Evolutionary conservation across 371 early-diverging fungal species (phyloP).

Genomic region (Massospora cicadina): DNA sequence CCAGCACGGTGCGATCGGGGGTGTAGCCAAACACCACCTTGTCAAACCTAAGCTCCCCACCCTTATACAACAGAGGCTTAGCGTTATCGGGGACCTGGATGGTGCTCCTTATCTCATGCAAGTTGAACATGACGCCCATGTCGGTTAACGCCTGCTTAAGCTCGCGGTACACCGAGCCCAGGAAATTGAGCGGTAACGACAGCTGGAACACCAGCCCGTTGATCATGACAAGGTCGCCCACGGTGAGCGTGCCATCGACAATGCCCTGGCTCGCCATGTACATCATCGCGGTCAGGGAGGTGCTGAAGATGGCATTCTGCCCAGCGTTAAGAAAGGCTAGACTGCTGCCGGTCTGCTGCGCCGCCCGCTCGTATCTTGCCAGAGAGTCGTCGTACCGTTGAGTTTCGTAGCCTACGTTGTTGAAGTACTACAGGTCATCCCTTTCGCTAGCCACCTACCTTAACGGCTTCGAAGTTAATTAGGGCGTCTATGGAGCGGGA

Average conservation of each 20-base stretch:
- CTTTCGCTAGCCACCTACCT: slow-evolving; percentile 24
- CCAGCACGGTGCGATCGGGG: slow-evolving; percentile 49
- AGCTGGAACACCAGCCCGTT: slow-evolving; percentile 90
- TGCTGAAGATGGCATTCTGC: slow-evolving; percentile 80
- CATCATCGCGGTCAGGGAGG: slow-evolving; percentile 82
- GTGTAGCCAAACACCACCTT: slow-evolving; percentile 78
- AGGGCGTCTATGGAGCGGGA: slow-evolving; percentile 81
- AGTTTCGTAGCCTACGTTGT: slow-evolving; percentile 73
- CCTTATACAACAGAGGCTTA: slow-evolving; percentile 26
- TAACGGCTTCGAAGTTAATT: slow-evolving; percentile 88
- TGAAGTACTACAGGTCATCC: slow-evolving; percentile 44
- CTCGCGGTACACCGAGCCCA: slow-evolving; percentile 94
- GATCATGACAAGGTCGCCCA: slow-evolving; percentile 94
- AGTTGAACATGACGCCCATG: slow-evolving; percentile 85
- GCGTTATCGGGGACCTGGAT: slow-evolving; percentile 33
- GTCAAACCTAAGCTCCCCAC: slow-evolving; percentile 60
- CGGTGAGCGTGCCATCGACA: slow-evolving; percentile 59
- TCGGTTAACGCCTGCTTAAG: slow-evolving; percentile 81
- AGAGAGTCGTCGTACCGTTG: slow-evolving; percentile 68
- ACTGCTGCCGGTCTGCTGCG: slow-evolving; percentile 74
- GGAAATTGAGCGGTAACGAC: slow-evolving; percentile 84
- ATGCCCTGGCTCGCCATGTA: slow-evolving; percentile 79
- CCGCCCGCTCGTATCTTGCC: slow-evolving; percentile 72
- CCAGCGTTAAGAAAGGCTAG: slow-evolving; percentile 82
- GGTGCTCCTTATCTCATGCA: slow-evolving; percentile 38